Conservation (phyloP, 2,329 filamentous ascomycete genomes). For the Capronia epimyces region DNA sequence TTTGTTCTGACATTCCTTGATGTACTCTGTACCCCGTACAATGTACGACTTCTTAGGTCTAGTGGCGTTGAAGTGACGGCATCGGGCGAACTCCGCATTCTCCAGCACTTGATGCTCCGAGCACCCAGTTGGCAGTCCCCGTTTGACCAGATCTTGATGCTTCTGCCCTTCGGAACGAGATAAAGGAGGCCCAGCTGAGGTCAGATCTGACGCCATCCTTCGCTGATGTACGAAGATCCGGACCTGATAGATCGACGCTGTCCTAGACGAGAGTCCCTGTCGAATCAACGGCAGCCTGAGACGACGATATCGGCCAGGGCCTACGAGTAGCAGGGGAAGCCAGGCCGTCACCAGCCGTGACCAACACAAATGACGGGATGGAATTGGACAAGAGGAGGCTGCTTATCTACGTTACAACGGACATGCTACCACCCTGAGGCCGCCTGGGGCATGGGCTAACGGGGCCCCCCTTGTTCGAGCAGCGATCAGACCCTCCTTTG, state of each 20-base stretch:
- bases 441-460: neutral
- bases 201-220: neutral
- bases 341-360: neutral
- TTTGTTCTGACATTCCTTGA: too few species aligned
- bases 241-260: neutral
- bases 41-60: too few species aligned
- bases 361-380: conserved; percentile 5
- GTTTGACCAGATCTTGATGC: too few species aligned
- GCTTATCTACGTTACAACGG: conserved; percentile 2
- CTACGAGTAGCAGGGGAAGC: too few species aligned
- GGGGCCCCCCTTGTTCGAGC: neutral
- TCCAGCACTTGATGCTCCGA: too few species aligned
- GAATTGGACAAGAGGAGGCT: conserved; percentile 5
- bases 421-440: neutral
- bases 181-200: neutral
- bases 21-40: too few species aligned
- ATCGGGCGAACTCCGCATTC: too few species aligned
- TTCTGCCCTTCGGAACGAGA: neutral
- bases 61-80: too few species aligned
- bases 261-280: neutral
- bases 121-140: too few species aligned
- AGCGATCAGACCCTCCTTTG: neutral
- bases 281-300: neutral
- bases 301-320: neutral
- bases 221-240: neutral